phyloP scores from a whole-genome alignment of 805 yeast species.

The Pichia cabralensis region DNA sequence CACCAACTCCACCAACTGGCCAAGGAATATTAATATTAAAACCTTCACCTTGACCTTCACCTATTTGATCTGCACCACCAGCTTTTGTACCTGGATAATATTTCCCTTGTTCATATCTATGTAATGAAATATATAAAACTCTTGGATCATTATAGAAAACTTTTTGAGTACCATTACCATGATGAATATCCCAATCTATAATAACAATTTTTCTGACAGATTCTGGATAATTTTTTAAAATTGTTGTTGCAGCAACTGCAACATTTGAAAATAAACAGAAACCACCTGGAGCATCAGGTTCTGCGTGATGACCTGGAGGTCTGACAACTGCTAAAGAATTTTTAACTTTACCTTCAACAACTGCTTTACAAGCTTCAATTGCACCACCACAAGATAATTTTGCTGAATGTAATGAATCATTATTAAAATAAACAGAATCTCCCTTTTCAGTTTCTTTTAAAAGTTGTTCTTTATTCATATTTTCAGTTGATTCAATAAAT shows the following conservation, averaged over 20 bases:
- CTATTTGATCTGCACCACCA: conserved; percentile 74
- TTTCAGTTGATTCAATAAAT: conserved; percentile 63
- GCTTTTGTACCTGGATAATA: conserved; percentile 91
- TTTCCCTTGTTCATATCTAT: conserved; percentile 83
- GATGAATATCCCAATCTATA: conserved; percentile 98
- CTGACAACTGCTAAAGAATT: conserved; percentile 91
- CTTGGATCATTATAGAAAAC: conserved; percentile 84
- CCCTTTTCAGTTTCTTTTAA: conserved; percentile 81
- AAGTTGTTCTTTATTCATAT: conserved; percentile 68
- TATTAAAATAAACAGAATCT: conserved; percentile 91
- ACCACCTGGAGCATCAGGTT: conserved; percentile 95
- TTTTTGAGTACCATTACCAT: conserved; percentile 97
- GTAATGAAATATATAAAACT: conserved; percentile 84
- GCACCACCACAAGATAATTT: conserved; percentile 94
- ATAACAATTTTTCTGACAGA: conserved; percentile 75
- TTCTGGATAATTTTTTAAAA: conserved; percentile 77
- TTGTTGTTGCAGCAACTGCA: conserved; percentile 89
- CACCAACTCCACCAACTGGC: conserved; percentile 86
- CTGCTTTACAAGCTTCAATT: conserved; percentile 92
- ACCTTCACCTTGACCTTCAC: conserved; percentile 83
- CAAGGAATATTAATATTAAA: conserved; percentile 87
- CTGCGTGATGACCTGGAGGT: conserved; percentile 99
- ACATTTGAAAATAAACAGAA: conserved; percentile 94
- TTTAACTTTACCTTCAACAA: conserved; percentile 83
- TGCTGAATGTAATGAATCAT: conserved; percentile 81